A percentile compares a stretch with the other conserved stretches of the same genome.
These are phyloP conservation scores for Sordariomycetes sp. DNA, from an alignment of 2,329 filamentous ascomycete species.

Conservation along the genomic window DNA sequence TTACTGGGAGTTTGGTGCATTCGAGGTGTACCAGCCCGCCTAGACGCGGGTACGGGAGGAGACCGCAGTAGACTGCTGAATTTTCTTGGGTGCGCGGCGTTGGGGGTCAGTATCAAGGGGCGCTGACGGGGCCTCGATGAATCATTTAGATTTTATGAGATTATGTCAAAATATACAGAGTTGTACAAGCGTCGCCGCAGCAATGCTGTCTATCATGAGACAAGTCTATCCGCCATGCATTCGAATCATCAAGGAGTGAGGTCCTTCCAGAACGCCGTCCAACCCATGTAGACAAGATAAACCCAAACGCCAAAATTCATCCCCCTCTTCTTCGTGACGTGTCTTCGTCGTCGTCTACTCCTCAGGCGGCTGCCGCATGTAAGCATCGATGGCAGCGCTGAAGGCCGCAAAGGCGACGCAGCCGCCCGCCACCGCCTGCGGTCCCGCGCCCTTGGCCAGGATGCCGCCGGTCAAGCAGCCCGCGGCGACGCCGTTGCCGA, in stretches of 20 bases:
- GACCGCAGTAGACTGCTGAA: too few relatives aligned
- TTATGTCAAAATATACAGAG: too few relatives aligned
- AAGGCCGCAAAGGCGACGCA: conserved; percentile 94
- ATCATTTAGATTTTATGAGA: too few relatives aligned
- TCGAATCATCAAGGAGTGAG: neutral
- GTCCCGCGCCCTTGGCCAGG: conserved; percentile 76
- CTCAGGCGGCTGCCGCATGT: conserved; percentile 71
- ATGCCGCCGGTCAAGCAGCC: conserved; percentile 90
- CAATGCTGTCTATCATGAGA: too few relatives aligned
- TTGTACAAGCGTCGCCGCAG: too few relatives aligned
- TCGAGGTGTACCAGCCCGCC: conserved; percentile 42
- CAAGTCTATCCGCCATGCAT: too few relatives aligned
- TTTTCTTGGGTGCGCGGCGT: too few relatives aligned
- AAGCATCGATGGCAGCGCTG: conserved; percentile 82
- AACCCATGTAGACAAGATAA: too few relatives aligned
- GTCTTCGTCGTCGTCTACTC: conserved; percentile 25
- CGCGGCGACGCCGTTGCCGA: conserved; percentile 77
- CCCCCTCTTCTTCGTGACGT: conserved; percentile 1
- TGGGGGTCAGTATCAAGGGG: too few relatives aligned
- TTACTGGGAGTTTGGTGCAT: conserved; percentile 56
- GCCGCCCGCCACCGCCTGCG: conserved; percentile 77
- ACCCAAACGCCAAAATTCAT: conserved; percentile 6
- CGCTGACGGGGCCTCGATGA: too few relatives aligned
- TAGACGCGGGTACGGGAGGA: conserved; percentile 9
- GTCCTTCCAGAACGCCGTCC: neutral